Percentiles rank a stretch among this genome's conserved stretches.
These are phyloP conservation scores for Paecilomyces sp. DNA, from an alignment of 2,329 filamentous ascomycete genomes.

Conservation along the genomic window DNA sequence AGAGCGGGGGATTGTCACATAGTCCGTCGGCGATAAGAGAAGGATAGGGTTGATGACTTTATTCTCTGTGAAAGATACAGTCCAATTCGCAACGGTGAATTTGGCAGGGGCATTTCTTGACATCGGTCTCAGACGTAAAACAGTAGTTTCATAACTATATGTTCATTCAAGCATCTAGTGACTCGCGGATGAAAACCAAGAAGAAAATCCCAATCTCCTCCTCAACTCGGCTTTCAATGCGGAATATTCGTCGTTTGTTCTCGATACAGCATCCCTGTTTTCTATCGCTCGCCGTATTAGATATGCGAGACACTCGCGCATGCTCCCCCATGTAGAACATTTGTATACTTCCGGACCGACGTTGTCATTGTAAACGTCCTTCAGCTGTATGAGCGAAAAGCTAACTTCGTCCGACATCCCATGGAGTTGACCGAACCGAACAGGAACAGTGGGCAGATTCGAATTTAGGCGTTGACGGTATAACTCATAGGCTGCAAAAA, in stretches of 20 bases:
- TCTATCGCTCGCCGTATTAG: slow-evolving; percentile 51
- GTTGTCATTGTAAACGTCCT: slow-evolving; percentile 15
- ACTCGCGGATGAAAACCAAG: background rate
- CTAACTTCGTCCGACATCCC: slow-evolving; percentile 58
- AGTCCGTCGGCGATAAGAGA: too few relatives aligned
- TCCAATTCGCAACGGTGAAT: too few relatives aligned
- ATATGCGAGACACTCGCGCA: slow-evolving; percentile 74
- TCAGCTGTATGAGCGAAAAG: slow-evolving; percentile 43
- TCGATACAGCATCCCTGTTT: slow-evolving; percentile 51
- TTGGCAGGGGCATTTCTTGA: too few relatives aligned
- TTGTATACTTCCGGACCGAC: slow-evolving; percentile 44
- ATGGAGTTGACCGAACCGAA: slow-evolving; percentile 51
- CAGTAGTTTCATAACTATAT: background rate
- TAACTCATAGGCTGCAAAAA: slow-evolving; percentile 47
- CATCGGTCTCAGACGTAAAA: too few relatives aligned
- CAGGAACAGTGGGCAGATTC: slow-evolving; percentile 37
- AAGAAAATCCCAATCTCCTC: background rate
- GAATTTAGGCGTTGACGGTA: slow-evolving; percentile 38
- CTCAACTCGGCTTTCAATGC: slow-evolving; percentile 6
- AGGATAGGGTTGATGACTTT: too few relatives aligned
- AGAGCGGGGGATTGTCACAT: background rate
- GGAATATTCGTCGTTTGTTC: slow-evolving; percentile 40
- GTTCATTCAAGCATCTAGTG: background rate
- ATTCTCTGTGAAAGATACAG: too few relatives aligned
- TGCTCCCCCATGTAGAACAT: slow-evolving; percentile 50